Evolutionary conservation across 768 basidiomycete genomes (phyloP).

Genomic region (Sarcodon aspratus): DNA sequence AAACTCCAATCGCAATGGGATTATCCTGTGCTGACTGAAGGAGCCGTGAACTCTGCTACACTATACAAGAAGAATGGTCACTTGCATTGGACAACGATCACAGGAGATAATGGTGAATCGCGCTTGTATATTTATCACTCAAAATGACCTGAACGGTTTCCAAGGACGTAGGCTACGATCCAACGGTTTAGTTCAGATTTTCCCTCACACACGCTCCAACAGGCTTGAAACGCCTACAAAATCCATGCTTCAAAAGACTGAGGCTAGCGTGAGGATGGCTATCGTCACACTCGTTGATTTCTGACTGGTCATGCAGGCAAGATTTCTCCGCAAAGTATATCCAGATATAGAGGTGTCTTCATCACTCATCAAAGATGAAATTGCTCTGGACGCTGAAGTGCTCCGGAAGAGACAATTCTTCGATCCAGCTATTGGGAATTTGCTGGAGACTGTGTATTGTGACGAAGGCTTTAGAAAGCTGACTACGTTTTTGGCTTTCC

Average conservation of each 20-base stretch:
- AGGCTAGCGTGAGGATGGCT: slow-evolving; percentile 56
- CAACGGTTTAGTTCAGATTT: slow-evolving; percentile 30
- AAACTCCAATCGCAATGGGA: slow-evolving; percentile 20
- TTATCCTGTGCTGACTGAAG: slow-evolving; percentile 48
- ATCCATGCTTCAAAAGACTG: slow-evolving; percentile 14
- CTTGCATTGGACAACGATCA: slow-evolving; percentile 42
- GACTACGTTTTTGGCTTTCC: slow-evolving; percentile 37
- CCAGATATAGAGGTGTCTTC: slow-evolving; percentile 67
- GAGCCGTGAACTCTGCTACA: slow-evolving; percentile 45
- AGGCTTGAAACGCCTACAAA: slow-evolving; percentile 17
- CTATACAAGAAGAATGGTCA: slow-evolving; percentile 31
- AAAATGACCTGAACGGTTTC: background rate
- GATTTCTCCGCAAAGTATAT: slow-evolving; percentile 58
- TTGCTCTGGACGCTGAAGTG: slow-evolving; percentile 33
- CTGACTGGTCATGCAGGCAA: slow-evolving; percentile 32
- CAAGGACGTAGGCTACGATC: slow-evolving; percentile 21
- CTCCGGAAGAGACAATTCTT: slow-evolving; percentile 27
- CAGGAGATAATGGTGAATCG: slow-evolving; percentile 18
- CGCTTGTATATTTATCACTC: background rate
- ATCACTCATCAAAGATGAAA: slow-evolving; percentile 50
- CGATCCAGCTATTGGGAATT: slow-evolving; percentile 47
- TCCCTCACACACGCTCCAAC: slow-evolving; percentile 44
- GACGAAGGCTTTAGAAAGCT: slow-evolving; percentile 12
- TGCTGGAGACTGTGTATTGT: slow-evolving; percentile 30
- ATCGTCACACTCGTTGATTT: background rate